Evolutionary conservation across 169 alveolate genomes (phyloP).

Genomic region (Toxoplasma gondii): DNA sequence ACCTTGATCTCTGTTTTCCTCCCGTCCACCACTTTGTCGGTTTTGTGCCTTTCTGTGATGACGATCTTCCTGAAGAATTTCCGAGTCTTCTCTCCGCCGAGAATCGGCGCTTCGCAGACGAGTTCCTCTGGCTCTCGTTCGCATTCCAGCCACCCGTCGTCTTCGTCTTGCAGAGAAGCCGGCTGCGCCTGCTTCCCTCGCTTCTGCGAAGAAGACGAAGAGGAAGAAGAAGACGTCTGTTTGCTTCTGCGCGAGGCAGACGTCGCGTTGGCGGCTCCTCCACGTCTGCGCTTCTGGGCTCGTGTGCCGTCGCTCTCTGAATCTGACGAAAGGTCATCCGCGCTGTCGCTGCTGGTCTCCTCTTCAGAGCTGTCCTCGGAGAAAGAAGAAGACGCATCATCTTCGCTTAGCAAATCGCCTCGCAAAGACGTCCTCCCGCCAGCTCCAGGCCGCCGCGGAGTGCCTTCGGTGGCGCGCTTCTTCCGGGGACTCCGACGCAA

Average conservation of each 20-base stretch:
- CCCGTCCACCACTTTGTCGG: background rate
- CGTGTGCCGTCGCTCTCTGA: background rate
- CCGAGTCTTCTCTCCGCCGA: background rate
- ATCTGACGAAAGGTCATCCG: background rate
- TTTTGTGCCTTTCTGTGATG: background rate
- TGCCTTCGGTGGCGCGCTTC: background rate
- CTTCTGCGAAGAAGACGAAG: background rate
- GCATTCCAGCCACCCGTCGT: conserved; percentile 13
- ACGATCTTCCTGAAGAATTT: background rate
- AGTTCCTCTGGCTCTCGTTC: background rate
- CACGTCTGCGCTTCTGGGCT: background rate
- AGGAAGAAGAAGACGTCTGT: background rate
- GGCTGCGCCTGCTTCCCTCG: background rate
- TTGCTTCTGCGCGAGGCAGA: background rate
- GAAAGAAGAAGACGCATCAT: background rate
- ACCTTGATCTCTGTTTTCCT: background rate
- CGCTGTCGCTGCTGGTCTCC: background rate
- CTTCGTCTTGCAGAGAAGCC: background rate
- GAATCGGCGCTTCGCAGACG: background rate
- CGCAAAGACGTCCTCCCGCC: background rate
- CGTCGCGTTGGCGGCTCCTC: background rate
- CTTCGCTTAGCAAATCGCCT: too few species aligned
- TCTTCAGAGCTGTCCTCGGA: background rate
- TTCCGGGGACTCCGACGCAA: background rate
- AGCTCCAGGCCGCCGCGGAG: background rate